Evolutionary conservation across 495 filamentous ascomycete species (phyloP), one percentile per base, ranked within the genome.

Genomic region (Neurospora pannonica): DNA sequence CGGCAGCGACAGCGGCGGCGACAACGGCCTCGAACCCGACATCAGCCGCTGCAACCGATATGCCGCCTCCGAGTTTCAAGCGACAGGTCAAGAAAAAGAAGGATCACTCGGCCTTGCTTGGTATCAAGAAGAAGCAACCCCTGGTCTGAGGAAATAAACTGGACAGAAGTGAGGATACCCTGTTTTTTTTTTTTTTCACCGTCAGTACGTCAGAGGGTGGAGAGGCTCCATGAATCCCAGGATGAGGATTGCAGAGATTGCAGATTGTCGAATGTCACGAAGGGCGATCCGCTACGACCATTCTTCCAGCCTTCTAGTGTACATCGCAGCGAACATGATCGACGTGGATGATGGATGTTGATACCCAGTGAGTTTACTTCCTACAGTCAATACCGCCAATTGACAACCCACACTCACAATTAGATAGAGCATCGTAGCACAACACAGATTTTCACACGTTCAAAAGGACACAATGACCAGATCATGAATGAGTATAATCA

Each of bases 71-170:
- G 15, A 89, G 86, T 4, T 97, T 97, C 81, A 92, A 92, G 78
- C 85, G 91, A 73, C 88, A 90, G 36, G 89, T 92, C 75, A 97
- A 94, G 86, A 90, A 92, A 81, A 97, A 95, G 82, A 95, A 94
- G 85, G 89, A 92, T 72, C 85, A 90, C 71, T 81, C 86, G 11
- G 90, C 90, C 38, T 82, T 89, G 37, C 79, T 97, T 75, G 95
- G 95, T 1, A 98, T 97, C 79, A 98, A 97, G 87, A 97, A 94
- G 88, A 97, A 97, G 85, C 84, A 88, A 24, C 81, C 83, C 5
- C 72, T 87, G 17, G 83, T 86, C 21, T 88, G 76, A 84, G 36
- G 28, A 37, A 38, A 40, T 38, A 34, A 67, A 9, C 54, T 15
- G 54, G 54, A 15, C 54, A 6, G 54, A 36, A 36, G 7, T 67